A percentile compares a stretch with the other conserved stretches of the same genome.
These are phyloP conservation scores for Scleroderma bovista DNA, from an alignment of 768 basidiomycete species.

Conservation along the genomic window DNA sequence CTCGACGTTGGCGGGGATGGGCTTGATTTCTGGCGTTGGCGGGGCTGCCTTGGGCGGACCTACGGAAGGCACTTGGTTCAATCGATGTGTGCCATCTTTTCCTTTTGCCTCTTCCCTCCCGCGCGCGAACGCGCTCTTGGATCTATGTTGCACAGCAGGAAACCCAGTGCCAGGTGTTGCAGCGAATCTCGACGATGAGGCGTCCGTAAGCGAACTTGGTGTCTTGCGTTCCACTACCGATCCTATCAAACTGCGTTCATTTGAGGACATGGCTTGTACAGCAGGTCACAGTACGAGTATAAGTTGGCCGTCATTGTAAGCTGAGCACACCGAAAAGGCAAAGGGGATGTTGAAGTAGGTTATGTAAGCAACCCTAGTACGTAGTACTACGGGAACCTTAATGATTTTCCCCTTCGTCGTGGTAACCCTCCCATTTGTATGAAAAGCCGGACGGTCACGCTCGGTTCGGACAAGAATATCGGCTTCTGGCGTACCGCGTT, in stretches of 20 bases:
- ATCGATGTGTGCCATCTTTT: conserved; percentile 16
- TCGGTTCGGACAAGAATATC: too few relatives aligned
- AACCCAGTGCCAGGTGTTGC: conserved; percentile 42
- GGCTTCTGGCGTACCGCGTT: too few relatives aligned
- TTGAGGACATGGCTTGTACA: conserved; percentile 14
- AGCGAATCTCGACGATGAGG: conserved; percentile 19
- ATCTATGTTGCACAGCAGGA: conserved; percentile 59
- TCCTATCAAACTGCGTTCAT: conserved; percentile 35
- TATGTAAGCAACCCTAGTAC: neutral
- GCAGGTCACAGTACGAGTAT: neutral
- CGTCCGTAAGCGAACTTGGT: conserved; percentile 12
- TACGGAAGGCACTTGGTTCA: conserved; percentile 16
- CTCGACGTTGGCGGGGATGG: conserved; percentile 20
- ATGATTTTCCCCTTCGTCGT: too few relatives aligned
- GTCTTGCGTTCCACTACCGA: conserved; percentile 41
- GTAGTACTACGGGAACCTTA: too few relatives aligned
- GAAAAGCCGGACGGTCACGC: too few relatives aligned
- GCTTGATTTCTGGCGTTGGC: conserved; percentile 6
- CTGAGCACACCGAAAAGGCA: neutral
- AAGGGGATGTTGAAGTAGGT: neutral
- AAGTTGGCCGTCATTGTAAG: neutral
- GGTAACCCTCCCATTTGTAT: too few relatives aligned
- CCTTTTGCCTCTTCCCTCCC: conserved; percentile 33
- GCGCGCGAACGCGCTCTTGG: conserved; percentile 54
- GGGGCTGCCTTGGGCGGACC: conserved; percentile 17